phyloP scores from a whole-genome alignment of 2,329 filamentous ascomycete species.

The Trichoderma sp. region DNA sequence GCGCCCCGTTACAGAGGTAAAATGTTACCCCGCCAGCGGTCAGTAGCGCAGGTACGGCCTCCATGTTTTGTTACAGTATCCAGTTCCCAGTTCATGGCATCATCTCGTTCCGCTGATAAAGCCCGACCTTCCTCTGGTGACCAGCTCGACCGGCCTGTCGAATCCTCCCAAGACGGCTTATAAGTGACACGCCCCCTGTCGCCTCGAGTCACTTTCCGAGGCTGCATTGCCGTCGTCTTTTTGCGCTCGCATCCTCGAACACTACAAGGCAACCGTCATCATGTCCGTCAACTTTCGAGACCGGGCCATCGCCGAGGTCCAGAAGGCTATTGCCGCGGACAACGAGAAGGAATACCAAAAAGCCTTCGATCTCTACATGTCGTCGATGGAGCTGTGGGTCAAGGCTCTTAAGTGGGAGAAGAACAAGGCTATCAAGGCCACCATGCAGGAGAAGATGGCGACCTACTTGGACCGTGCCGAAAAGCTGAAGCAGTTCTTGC shows the following conservation, averaged over 20 bases:
- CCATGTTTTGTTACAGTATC: neutral
- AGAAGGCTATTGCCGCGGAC: constrained; percentile 96
- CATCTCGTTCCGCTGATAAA: constrained; percentile 4
- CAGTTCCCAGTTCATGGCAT: neutral
- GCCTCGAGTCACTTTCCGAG: neutral
- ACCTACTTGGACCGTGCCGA: constrained; percentile 99
- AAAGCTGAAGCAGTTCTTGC: constrained; percentile 92
- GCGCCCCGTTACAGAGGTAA: constrained; percentile 23
- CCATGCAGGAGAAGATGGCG: constrained; percentile 91
- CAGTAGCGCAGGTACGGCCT: constrained; percentile 16
- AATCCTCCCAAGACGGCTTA: neutral
- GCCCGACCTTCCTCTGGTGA: neutral
- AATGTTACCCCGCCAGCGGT: constrained; percentile 23
- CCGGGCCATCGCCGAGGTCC: constrained; percentile 93
- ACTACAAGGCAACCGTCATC: constrained; percentile 34
- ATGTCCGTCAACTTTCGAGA: constrained; percentile 99
- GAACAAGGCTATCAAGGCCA: constrained; percentile 94
- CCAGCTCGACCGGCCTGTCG: neutral
- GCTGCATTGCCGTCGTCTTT: constrained; percentile 6
- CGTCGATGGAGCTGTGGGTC: constrained; percentile 96
- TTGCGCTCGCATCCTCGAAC: neutral
- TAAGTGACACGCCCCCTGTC: neutral
- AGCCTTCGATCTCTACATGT: constrained; percentile 95
- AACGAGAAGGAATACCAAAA: constrained; percentile 96
- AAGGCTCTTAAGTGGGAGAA: constrained; percentile 99